These are phyloP conservation scores for Nothopassalora personata DNA, from an alignment of 2,329 filamentous ascomycete species.

Conservation along the genomic window DNA sequence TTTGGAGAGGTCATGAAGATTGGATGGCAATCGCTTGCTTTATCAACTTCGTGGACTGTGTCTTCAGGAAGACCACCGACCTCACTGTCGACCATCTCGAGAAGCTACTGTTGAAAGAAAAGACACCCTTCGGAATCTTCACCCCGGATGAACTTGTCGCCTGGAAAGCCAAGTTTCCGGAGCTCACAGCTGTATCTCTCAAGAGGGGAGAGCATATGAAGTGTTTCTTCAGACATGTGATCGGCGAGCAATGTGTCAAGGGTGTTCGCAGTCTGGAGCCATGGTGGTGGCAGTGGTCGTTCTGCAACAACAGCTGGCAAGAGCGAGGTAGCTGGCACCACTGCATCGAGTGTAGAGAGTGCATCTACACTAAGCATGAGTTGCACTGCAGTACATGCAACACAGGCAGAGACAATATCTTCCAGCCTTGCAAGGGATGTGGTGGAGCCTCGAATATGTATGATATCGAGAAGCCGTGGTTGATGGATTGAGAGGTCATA, in stretches of 20 bases:
- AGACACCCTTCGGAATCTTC: background rate
- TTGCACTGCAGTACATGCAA: too few relatives aligned
- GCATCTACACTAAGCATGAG: too few relatives aligned
- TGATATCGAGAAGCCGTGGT: too few relatives aligned
- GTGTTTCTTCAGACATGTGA: background rate
- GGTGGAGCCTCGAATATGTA: too few relatives aligned
- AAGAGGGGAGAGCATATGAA: background rate
- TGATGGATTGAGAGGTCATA: too few relatives aligned
- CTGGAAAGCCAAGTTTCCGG: background rate
- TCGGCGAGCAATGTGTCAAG: background rate
- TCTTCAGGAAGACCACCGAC: background rate
- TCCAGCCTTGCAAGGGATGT: too few relatives aligned
- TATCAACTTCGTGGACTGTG: background rate
- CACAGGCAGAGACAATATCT: too few relatives aligned
- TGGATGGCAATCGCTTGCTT: background rate
- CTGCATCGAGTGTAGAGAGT: too few relatives aligned
- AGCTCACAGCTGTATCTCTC: background rate
- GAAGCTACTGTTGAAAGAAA: background rate
- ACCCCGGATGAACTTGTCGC: background rate
- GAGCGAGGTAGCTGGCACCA: too few relatives aligned
- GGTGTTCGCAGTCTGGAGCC: too few relatives aligned
- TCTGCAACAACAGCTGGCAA: too few relatives aligned
- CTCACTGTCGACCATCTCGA: background rate
- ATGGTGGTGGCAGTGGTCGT: too few relatives aligned
- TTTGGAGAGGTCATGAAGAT: background rate